phyloP scores from a whole-genome alignment of 1,284 basidiomycete species.

The Malassezia arunalokei region DNA sequence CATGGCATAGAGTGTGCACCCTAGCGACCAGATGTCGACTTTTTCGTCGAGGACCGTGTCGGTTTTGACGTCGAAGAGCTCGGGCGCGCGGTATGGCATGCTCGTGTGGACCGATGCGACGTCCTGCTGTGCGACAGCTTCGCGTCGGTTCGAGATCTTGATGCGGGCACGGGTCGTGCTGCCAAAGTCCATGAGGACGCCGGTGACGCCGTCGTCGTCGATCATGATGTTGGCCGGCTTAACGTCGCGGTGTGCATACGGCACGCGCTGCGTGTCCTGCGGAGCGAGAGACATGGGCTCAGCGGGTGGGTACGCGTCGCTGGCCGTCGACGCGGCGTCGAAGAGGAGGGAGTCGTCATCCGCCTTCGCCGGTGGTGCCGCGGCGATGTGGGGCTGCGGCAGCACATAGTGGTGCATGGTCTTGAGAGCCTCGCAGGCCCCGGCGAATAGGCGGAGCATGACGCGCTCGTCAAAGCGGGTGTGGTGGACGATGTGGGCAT shows the following conservation, averaged over 20 bases:
- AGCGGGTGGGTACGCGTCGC: conserved; percentile 41
- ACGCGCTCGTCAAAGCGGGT: conserved; percentile 74
- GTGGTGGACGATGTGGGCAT: conserved; percentile 68
- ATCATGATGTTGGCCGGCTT: conserved; percentile 98
- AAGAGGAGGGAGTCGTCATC: conserved; percentile 21
- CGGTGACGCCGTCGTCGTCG: conserved; percentile 62
- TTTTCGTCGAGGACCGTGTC: conserved; percentile 37
- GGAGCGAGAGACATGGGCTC: background rate
- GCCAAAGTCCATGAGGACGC: conserved; percentile 96
- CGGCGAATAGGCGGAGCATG: conserved; percentile 77
- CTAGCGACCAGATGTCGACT: conserved; percentile 46
- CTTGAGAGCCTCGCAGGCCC: conserved; percentile 79
- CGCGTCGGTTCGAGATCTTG: conserved; percentile 63
- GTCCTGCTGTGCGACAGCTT: conserved; percentile 53
- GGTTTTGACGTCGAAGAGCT: conserved; percentile 46
- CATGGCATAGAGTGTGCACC: conserved; percentile 39
- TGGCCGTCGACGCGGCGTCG: conserved; percentile 47
- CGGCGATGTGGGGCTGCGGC: conserved; percentile 20
- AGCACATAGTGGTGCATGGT: conserved; percentile 64
- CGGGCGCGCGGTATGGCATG: conserved; percentile 46
- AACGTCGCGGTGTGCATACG: conserved; percentile 91
- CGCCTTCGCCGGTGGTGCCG: conserved; percentile 6
- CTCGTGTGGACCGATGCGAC: conserved; percentile 39
- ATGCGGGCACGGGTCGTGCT: conserved; percentile 71
- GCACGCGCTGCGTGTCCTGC: conserved; percentile 48